phyloP scores from a whole-genome alignment of 1,139 yeast species.

The Sugiyamaella neomexicana region DNA sequence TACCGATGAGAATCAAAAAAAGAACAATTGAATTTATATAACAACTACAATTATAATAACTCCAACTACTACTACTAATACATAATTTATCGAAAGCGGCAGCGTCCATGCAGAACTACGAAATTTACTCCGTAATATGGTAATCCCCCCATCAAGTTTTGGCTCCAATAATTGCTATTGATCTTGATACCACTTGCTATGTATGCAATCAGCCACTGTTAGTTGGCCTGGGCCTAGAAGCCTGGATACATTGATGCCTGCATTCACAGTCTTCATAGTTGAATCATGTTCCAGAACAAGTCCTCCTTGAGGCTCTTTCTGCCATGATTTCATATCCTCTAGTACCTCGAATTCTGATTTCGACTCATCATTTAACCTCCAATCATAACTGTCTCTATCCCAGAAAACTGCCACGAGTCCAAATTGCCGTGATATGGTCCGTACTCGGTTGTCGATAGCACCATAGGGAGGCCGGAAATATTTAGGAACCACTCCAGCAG shows the following conservation, averaged over 20 bases:
- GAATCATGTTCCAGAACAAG: slow-evolving; percentile 84
- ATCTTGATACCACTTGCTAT: slow-evolving; percentile 47
- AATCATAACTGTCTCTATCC: slow-evolving; percentile 90
- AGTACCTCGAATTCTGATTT: slow-evolving; percentile 54
- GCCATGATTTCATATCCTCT: slow-evolving; percentile 56
- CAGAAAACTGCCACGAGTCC: slow-evolving; percentile 86
- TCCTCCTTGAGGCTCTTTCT: slow-evolving; percentile 44
- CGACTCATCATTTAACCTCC: slow-evolving; percentile 56
- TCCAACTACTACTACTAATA: slow-evolving; percentile 9
- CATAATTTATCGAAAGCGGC: slow-evolving; percentile 3
- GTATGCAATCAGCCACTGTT: slow-evolving; percentile 82
- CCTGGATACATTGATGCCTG: slow-evolving; percentile 57
- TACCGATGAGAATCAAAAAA: neutral
- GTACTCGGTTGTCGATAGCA: slow-evolving; percentile 80
- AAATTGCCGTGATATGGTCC: slow-evolving; percentile 77
- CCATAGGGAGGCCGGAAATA: slow-evolving; percentile 97
- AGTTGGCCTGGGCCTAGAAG: slow-evolving; percentile 56
- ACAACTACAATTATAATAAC: neutral
- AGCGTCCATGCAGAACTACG: slow-evolving; percentile 7
- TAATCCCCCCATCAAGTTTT: slow-evolving; percentile 3
- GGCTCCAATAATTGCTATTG: slow-evolving; percentile 18
- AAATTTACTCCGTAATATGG: neutral
- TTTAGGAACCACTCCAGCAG: slow-evolving; percentile 78
- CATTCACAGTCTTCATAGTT: slow-evolving; percentile 60
- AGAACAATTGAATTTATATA: neutral